Conservation (phyloP, 2,329 filamentous ascomycete species). For the Aspergillus sp. region DNA sequence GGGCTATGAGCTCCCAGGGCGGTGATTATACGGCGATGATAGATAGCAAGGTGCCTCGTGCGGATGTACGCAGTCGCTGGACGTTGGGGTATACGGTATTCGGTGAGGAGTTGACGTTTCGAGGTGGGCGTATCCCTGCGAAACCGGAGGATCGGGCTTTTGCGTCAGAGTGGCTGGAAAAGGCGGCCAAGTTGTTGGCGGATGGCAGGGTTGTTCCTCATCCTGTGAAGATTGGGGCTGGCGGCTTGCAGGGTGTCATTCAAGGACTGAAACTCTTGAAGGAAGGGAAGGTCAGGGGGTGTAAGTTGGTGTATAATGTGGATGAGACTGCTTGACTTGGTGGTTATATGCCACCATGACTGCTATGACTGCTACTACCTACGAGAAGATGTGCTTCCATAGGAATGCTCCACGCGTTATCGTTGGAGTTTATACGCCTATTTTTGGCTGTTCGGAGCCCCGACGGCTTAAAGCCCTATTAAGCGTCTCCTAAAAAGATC, state of each 20-base stretch:
- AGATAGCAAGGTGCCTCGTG: constrained; percentile 23
- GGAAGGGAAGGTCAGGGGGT: constrained; percentile 49
- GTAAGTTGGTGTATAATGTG: constrained; percentile 51
- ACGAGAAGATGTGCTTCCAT: no score
- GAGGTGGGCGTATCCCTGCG: constrained; percentile 29
- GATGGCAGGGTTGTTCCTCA: constrained; percentile 48
- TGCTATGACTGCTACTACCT: no score
- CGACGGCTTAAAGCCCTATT: no score
- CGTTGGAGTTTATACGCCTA: no score
- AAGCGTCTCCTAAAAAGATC: no score
- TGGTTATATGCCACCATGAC: no score
- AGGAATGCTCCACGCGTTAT: no score
- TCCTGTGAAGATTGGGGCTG: constrained; percentile 40
- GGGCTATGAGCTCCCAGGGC: constrained; percentile 32
- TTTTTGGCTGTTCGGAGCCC: no score
- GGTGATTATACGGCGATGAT: constrained; percentile 32
- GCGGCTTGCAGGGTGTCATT: constrained; percentile 47
- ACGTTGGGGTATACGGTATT: constrained; percentile 36
- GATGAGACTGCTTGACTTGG: constrained; percentile 11
- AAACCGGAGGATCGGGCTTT: constrained; percentile 45
- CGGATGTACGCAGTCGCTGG: constrained; percentile 30
- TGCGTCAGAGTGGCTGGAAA: constrained; percentile 41
- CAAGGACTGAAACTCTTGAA: constrained; percentile 48
- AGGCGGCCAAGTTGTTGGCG: constrained; percentile 43
- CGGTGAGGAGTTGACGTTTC: constrained; percentile 33